A percentile compares a stretch with the other conserved stretches of the same genome.
Evolutionary conservation across 2,329 filamentous ascomycete genomes (phyloP).

Genomic region (Knoxdaviesia capensis): DNA sequence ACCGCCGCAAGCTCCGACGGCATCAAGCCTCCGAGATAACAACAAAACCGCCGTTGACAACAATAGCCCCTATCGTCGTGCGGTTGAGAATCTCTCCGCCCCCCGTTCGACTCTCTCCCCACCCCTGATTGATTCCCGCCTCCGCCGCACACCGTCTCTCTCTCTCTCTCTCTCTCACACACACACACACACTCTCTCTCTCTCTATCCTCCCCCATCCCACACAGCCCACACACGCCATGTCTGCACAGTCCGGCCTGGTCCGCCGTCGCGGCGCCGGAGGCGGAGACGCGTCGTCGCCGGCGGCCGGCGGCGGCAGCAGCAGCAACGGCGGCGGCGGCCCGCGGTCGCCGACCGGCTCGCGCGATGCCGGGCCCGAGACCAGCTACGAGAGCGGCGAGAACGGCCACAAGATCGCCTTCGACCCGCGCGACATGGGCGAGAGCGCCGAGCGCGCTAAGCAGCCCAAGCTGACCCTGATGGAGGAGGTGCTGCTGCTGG

Average conservation of each 20-base stretch:
- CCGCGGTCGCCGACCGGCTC: slow-evolving; percentile 21
- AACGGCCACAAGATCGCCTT: slow-evolving; percentile 98
- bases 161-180: background rate
- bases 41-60: no score
- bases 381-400: slow-evolving; percentile 77
- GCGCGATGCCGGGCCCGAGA: slow-evolving; percentile 43
- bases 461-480: slow-evolving; percentile 97
- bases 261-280: slow-evolving; percentile 51
- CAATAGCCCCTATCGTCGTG: no score
- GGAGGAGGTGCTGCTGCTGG: slow-evolving; percentile 92
- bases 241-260: slow-evolving; percentile 26
- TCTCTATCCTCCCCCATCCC: no score
- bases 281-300: slow-evolving; percentile 30
- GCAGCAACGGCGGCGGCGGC: slow-evolving; percentile 42
- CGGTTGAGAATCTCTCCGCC: no score
- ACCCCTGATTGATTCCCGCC: background rate
- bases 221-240: no score
- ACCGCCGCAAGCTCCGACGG: no score
- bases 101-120: no score
- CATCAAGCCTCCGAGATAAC: no score
- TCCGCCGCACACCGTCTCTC: background rate
- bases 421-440: slow-evolving; percentile 90
- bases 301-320: slow-evolving; percentile 33
- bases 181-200: no score
- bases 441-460: slow-evolving; percentile 89